Percentiles rank a stretch among this genome's conserved stretches.
phyloP scores from a whole-genome alignment of 495 filamentous ascomycete species.

The Pseudoneurospora amorphoporcata region DNA sequence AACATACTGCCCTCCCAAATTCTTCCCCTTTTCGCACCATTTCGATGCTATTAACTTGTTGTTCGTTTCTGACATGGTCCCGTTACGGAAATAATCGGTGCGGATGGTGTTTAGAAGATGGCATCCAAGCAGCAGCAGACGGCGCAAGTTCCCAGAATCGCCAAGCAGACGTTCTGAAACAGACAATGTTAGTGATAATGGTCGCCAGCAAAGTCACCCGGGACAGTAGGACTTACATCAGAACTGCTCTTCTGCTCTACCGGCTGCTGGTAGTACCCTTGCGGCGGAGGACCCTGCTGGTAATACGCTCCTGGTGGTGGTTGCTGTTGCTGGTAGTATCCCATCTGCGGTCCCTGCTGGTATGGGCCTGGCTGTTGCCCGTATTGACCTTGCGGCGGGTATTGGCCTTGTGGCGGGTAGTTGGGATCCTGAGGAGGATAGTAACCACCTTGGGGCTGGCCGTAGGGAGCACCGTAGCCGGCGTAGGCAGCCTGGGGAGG shows the following conservation, averaged over 20 bases:
- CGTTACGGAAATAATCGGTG: background rate
- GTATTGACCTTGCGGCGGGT: conserved; percentile 6
- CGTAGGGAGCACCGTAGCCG: background rate
- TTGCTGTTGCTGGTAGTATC: conserved; percentile 26
- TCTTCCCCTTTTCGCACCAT: background rate
- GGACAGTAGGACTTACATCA: conserved; percentile 7
- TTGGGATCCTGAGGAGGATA: background rate
- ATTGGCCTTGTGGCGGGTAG: background rate
- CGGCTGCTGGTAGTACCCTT: conserved; percentile 16
- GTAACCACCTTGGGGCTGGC: background rate
- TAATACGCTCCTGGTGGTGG: conserved; percentile 8
- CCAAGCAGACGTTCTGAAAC: conserved; percentile 22
- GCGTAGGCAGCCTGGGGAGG: conserved; percentile 10
- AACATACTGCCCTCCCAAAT: background rate
- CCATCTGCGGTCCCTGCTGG: conserved; percentile 30
- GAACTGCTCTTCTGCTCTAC: conserved; percentile 11
- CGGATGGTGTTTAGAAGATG: conserved; percentile 25
- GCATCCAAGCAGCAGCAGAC: conserved; percentile 42
- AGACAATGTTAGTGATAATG: background rate
- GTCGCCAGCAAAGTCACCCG: background rate
- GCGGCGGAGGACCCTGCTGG: conserved; percentile 12
- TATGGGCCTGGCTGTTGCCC: conserved; percentile 20
- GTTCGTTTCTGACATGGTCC: background rate
- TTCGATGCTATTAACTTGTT: background rate
- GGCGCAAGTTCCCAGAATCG: conserved; percentile 29